Evolutionary conservation across 2,329 filamentous ascomycete species (phyloP), one percentile per base, ranked within the genome.

Genomic region (Fonsecaea pedrosoi): DNA sequence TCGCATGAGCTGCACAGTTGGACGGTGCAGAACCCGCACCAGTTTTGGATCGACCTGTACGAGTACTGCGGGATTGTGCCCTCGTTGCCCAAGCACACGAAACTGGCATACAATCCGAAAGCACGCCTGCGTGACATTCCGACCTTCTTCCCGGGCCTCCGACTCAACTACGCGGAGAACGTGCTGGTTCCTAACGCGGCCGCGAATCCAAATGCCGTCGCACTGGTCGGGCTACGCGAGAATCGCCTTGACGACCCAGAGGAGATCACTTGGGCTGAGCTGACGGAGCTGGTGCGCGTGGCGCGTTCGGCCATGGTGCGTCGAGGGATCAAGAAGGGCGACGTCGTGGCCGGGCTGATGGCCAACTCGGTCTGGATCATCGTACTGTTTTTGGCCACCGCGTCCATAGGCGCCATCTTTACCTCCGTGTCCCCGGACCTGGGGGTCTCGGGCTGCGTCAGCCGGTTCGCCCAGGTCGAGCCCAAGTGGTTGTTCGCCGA

Each of bases 41-140:
- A 78, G 10, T 82, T 82, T 67, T 82, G 80, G 80, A 75, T 77
- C 30, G 77, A 81, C 69, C 71, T 82, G n/a, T 80, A 81, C 65
- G 58, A 71, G 12, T 80, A 79, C 64, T 74, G 78, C 0, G 73
- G 74, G 8, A 71, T 82, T 42, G 54, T 68, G 15, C 70, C 80
- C 1, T 38, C 68, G 12, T 68, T 80, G 2, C 77, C 78, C n/a
- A 60, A 69, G 15, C 21, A 72, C 65, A 72, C 73, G 21, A 77
- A 68, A 6, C 73, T 72, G 58, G 80, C 80, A 12, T 81, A 79
- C 70, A 76, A 81, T 70, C 71, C 76, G 34, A 74, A 61, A 4
- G 68, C 75, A 2, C 76, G 75, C 1, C 78, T 82, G 72, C 75
- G 76, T 54, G 70, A 74, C 2, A 77, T 78, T 53, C 80, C 78